Percentiles rank a stretch among this genome's conserved stretches.
Evolutionary conservation across 306 rosid species (phyloP).

Genomic region (Oxytropis ochrocephala): DNA sequence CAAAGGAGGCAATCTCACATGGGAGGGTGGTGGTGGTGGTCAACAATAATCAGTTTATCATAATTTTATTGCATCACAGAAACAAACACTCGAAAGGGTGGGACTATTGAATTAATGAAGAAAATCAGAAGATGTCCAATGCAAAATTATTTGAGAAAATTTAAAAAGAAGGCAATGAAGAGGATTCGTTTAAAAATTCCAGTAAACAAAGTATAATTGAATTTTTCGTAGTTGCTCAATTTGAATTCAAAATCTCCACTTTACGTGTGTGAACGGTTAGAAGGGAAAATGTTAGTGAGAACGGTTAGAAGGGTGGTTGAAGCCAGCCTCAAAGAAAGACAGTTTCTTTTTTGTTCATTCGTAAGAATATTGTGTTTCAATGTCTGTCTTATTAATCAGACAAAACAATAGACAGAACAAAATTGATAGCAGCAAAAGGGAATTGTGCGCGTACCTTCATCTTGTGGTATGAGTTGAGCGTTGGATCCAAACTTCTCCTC

Average conservation of each 20-base stretch:
- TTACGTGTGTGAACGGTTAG: background rate
- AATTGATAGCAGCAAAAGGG: background rate
- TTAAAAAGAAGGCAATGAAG: no score
- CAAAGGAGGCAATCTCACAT: background rate
- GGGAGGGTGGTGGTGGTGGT: background rate
- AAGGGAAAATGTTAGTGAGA: constrained; percentile 10
- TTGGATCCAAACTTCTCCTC: constrained; percentile 26
- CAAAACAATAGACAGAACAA: background rate
- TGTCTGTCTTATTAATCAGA: background rate
- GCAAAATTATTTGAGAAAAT: no score
- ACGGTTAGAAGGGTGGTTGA: constrained; percentile 2
- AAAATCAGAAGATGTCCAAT: no score
- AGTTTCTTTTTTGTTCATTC: background rate
- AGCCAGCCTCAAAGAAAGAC: background rate
- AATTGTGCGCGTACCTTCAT: constrained; percentile 73
- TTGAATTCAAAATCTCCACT: no score
- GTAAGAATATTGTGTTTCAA: background rate
- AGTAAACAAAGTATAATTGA: background rate
- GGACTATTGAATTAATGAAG: no score
- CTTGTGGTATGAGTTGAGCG: constrained; percentile 52
- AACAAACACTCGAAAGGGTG: no score
- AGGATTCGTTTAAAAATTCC: background rate
- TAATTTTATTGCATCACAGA: background rate
- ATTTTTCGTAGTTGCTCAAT: no score
- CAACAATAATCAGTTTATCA: background rate